phyloP scores from a whole-genome alignment of 768 basidiomycete species.

The Boletus insuetus region DNA sequence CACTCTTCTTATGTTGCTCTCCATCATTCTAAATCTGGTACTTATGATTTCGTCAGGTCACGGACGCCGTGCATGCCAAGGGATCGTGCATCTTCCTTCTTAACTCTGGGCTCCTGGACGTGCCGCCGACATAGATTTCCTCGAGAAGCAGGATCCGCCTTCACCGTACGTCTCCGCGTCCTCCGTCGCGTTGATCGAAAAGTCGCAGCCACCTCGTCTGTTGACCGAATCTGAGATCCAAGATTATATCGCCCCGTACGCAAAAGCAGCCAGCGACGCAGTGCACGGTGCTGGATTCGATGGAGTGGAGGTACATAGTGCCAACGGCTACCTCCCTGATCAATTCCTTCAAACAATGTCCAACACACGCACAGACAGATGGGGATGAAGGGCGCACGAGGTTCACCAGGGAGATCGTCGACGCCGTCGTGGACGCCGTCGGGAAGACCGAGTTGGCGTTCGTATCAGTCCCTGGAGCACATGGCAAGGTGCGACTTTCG shows the following conservation, averaged over 20 bases:
- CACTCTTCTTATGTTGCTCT: not conserved
- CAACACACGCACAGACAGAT: not conserved
- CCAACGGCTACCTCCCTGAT: not conserved
- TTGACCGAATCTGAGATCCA: too few species aligned
- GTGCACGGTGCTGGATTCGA: not conserved
- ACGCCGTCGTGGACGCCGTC: not conserved
- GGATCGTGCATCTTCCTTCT: too few species aligned
- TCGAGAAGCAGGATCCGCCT: constrained; percentile 20
- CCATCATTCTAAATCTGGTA: too few species aligned
- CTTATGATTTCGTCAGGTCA: not conserved
- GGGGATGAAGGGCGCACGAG: too few species aligned
- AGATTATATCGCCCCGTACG: not conserved
- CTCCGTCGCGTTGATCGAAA: constrained; percentile 9
- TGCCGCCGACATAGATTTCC: not conserved
- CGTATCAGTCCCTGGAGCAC: not conserved
- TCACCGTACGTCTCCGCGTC: constrained; percentile 37
- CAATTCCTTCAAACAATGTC: not conserved
- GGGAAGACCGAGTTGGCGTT: not conserved
- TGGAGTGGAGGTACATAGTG: not conserved
- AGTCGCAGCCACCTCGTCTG: too few species aligned
- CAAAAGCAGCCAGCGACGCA: not conserved
- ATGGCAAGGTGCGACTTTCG: constrained; percentile 1
- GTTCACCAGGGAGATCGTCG: not conserved
- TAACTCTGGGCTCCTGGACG: too few species aligned
- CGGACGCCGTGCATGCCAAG: constrained; percentile 6